Base-by-base conservation (phyloP, 148 eudicot genomes). In the Simmondsia chinensis region DNA sequence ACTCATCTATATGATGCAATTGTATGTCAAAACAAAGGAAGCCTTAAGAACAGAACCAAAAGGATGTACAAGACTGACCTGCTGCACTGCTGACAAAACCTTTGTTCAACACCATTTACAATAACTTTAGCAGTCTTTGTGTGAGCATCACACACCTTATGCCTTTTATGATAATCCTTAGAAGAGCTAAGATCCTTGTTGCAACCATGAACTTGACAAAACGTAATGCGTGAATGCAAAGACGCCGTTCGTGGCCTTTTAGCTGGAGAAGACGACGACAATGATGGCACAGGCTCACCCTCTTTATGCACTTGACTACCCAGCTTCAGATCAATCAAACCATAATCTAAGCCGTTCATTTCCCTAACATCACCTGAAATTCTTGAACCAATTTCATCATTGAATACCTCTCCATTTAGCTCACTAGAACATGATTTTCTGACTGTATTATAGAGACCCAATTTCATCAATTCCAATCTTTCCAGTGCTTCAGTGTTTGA, bases 51-150 rank as follows among this genome's bases (percentile, higher is more conserved):
- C 21, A 29, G n/a, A 48, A 57, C 0, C 5, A 6, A 11, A 32
- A 45, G 19, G 33, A 54, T 10, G 35, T 18, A 49, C 6, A 43
- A 20, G 3, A 52, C 69, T 44, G 8, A 73, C 78, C 78, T 68
- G 70, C 78, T 73, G 43, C 78, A 73, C 32, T 73, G 78, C 60
- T 73, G 78, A 52, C 78, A 73, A 60, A 73, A 73, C 33, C 78
- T 59, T 40, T 68, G 70, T 53, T 73, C 70, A 52, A 63, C 37
- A 22, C 74, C 70, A 47, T 60, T 61, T 47, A 73, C 70, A 55
- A 62, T 42, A 51, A 63, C 72, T 39, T 35, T 63, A 16, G 70
- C 43, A 20, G 68, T 67, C 58, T 68, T 71, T 2, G 76, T 61
- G 64, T 71, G 76, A 36, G 34, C 61, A 37, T 70, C 70, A 43